Evolutionary conservation across 495 filamentous ascomycete species (phyloP), one percentile per base, ranked within the genome.

Genomic region (Tetracladium marchalianum): DNA sequence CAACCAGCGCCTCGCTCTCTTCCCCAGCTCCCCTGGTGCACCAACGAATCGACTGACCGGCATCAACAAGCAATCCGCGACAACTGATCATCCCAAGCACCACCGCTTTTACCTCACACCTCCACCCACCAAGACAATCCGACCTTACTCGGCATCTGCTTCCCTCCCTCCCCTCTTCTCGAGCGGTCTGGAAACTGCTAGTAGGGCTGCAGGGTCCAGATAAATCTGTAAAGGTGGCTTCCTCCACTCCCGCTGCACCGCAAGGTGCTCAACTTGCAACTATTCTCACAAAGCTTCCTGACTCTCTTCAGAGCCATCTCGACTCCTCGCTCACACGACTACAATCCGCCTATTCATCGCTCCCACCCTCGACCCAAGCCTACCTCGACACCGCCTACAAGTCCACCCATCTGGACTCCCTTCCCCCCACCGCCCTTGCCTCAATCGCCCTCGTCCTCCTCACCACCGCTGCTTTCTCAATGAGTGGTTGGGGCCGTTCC

Each of bases 361-460:
- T 60, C 8, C 57, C 57, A 1, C 32, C 24, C 16, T 41, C 51
- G 3, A 40, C 51, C 3, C 57, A 46, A 59, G 11, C 15, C 2
- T 73, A 77, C 43, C 53, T 83, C 42, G 68, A 73, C 43, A 71
- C 70, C 54, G 63, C 79, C 48, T 73, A 69, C 55, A 67, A 74
- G 41, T 77, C 73, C 43, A 47, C 52, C 4, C 55, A 53, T 38
- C 55, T 58, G 8, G 49, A 58, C 40, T 37, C 31, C 34, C 35
- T 56, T 5, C 52, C 63, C 2, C 47, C 49, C 6, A 53, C 38
- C 16, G 47, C 47, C 13, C 13, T 52, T 13, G 44, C 32, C 5
- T 34, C 46, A 16, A 40, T 34, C 11, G 11, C 48, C 41, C 31
- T 56, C 18, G 12, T 56, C 15, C 35, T 54, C 42, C 39, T 52